Evolutionary conservation across 2,329 filamentous ascomycete species (phyloP).

Genomic region (Fusarium sacchari): DNA sequence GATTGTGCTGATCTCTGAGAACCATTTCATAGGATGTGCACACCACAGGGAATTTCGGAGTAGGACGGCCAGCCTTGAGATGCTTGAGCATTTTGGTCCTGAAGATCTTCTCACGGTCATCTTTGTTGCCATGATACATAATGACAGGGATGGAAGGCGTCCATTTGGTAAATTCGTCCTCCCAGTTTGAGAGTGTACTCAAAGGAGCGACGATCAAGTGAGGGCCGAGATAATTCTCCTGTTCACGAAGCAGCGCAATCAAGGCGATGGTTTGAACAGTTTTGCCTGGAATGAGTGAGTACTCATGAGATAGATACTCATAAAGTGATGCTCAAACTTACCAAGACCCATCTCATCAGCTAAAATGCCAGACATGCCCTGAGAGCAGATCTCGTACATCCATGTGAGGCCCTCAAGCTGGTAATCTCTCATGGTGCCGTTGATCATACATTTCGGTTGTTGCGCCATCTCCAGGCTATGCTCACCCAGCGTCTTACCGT

Average conservation of each 20-base stretch:
- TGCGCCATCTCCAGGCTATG: constrained; percentile 81
- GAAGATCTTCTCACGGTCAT: constrained; percentile 80
- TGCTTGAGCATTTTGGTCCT: constrained; percentile 75
- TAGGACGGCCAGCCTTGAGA: constrained; percentile 68
- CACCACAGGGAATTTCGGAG: constrained; percentile 83
- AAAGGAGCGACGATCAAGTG: constrained; percentile 91
- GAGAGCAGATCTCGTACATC: constrained; percentile 84
- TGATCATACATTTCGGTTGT: constrained; percentile 85
- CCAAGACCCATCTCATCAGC: constrained; percentile 93
- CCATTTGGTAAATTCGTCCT: constrained; percentile 92
- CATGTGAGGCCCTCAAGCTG: constrained; percentile 95
- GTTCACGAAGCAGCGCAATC: constrained; percentile 86
- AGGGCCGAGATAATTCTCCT: constrained; percentile 83
- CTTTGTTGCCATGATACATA: constrained; percentile 88
- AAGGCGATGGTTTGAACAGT: constrained; percentile 91
- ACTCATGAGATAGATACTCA: background rate
- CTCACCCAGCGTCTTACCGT: constrained; percentile 68
- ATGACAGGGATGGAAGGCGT: constrained; percentile 88
- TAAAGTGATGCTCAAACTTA: constrained; percentile 42
- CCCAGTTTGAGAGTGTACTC: constrained; percentile 95
- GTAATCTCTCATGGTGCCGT: constrained; percentile 92
- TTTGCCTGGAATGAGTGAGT: constrained; percentile 67
- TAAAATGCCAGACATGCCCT: constrained; percentile 89
- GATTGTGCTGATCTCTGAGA: constrained; percentile 83
- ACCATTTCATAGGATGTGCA: constrained; percentile 98